Evolutionary conservation across 805 yeast species (phyloP).

Genomic region (Candida insectorum): DNA sequence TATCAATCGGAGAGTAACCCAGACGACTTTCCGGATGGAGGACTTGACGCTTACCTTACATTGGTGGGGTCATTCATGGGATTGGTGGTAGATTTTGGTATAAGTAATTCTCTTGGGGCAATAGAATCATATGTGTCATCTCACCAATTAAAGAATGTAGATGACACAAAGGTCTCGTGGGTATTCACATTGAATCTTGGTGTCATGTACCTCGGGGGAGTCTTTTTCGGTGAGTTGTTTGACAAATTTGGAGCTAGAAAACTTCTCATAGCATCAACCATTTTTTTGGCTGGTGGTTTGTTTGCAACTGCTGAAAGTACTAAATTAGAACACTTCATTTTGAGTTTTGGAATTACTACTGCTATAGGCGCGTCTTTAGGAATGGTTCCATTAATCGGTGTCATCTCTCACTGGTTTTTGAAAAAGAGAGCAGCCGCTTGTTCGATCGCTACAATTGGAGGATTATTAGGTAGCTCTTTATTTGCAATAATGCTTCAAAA

Average conservation of each 20-base stretch:
- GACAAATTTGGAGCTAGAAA: conserved; percentile 22
- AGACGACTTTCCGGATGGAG: conserved; percentile 28
- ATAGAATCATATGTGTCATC: conserved; percentile 22
- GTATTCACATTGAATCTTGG: conserved; percentile 29
- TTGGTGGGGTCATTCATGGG: conserved; percentile 27
- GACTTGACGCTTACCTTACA: conserved; percentile 20
- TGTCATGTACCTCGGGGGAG: conserved; percentile 26
- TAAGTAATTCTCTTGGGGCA: conserved; percentile 27
- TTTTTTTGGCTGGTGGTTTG: conserved; percentile 21
- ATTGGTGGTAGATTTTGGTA: conserved; percentile 24
- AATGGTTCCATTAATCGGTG: conserved; percentile 26
- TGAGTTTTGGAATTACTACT: conserved; percentile 22
- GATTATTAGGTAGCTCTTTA: conserved; percentile 25
- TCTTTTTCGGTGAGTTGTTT: conserved; percentile 27
- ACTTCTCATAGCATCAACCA: conserved; percentile 19
- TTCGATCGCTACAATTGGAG: conserved; percentile 27
- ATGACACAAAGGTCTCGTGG: conserved; percentile 26
- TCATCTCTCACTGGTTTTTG: conserved; percentile 26
- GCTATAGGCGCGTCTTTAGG: conserved; percentile 28
- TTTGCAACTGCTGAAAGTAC: conserved; percentile 23
- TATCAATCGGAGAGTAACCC: conserved; percentile 19
- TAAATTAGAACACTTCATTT: conserved; percentile 22
- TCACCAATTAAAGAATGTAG: conserved; percentile 16
- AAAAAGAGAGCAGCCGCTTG: conserved; percentile 23
- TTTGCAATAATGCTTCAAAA: conserved; percentile 25